A percentile compares a stretch with the other conserved stretches of the same genome.
These are phyloP conservation scores for Talaromyces liani DNA, from an alignment of 495 filamentous ascomycete species.

Conservation along the genomic window DNA sequence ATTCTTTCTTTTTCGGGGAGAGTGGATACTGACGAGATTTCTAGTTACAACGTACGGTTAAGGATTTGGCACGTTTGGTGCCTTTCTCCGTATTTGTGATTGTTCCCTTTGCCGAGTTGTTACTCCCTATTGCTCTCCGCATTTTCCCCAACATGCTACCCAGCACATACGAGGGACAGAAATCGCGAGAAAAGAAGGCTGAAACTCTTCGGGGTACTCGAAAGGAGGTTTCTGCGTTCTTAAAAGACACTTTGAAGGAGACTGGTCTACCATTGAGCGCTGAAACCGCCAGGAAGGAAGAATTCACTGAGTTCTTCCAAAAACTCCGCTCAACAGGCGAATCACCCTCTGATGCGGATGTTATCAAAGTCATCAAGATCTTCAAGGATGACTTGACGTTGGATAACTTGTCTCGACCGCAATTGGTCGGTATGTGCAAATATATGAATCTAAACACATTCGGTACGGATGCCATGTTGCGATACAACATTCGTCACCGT, in stretches of 20 bases:
- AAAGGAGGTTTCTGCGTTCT: conserved; percentile 88
- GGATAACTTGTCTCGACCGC: conserved; percentile 92
- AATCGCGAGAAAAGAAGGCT: conserved; percentile 81
- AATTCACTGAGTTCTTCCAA: conserved; percentile 96
- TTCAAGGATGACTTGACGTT: conserved; percentile 98
- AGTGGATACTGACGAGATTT: not conserved
- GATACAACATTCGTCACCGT: conserved; percentile 94
- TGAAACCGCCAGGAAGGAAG: conserved; percentile 82
- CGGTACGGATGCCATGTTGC: conserved; percentile 91
- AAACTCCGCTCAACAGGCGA: conserved; percentile 92
- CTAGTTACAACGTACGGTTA: conserved; percentile 80
- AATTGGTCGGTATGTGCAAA: conserved; percentile 93
- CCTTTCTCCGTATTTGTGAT: conserved; percentile 97
- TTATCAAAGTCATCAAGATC: conserved; percentile 98
- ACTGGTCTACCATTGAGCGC: conserved; percentile 82
- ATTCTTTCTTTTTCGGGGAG: not conserved
- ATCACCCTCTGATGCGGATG: conserved; percentile 75
- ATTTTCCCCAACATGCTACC: conserved; percentile 95
- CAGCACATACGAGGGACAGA: conserved; percentile 92
- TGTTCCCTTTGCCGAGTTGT: conserved; percentile 89
- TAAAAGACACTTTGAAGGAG: conserved; percentile 85
- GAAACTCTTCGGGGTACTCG: conserved; percentile 74
- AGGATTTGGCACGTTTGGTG: conserved; percentile 86
- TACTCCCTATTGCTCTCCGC: conserved; percentile 88
- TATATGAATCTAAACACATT: conserved; percentile 98